phyloP scores from a whole-genome alignment of 129 eudicot species.

The Escallonia rubra region DNA sequence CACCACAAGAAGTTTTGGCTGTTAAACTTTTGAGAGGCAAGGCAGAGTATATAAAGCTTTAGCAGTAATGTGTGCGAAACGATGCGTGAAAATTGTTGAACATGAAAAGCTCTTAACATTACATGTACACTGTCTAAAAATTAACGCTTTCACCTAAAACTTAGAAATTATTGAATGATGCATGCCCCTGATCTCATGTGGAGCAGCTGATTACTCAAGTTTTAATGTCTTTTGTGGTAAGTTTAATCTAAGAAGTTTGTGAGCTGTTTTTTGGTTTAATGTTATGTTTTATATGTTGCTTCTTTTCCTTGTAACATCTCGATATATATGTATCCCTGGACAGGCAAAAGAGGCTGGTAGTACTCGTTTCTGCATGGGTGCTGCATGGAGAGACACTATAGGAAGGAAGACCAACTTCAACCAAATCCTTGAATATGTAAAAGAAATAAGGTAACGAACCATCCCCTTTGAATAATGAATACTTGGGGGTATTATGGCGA shows the following conservation, averaged over 20 bases:
- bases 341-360: conserved; percentile 97
- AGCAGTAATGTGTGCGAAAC: too few relatives aligned
- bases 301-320: background rate
- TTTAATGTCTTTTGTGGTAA: too few relatives aligned
- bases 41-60: too few relatives aligned
- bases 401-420: conserved; percentile 59
- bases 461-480: background rate
- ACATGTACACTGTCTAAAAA: background rate
- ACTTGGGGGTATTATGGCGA: too few relatives aligned
- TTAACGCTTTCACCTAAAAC: background rate
- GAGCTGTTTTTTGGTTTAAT: background rate
- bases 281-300: background rate
- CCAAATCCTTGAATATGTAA: conserved; percentile 50
- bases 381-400: conserved; percentile 58
- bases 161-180: background rate
- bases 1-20: too few relatives aligned
- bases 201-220: too few relatives aligned
- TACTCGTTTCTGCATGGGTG: conserved; percentile 61
- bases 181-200: too few relatives aligned
- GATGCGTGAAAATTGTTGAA: too few relatives aligned
- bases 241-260: background rate
- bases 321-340: background rate
- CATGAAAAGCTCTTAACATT: background rate
- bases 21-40: too few relatives aligned
- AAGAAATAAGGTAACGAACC: conserved; percentile 41